Evolutionary conservation across 2,329 filamentous ascomycete species (phyloP).

Genomic region (Tolypocladium paradoxum): DNA sequence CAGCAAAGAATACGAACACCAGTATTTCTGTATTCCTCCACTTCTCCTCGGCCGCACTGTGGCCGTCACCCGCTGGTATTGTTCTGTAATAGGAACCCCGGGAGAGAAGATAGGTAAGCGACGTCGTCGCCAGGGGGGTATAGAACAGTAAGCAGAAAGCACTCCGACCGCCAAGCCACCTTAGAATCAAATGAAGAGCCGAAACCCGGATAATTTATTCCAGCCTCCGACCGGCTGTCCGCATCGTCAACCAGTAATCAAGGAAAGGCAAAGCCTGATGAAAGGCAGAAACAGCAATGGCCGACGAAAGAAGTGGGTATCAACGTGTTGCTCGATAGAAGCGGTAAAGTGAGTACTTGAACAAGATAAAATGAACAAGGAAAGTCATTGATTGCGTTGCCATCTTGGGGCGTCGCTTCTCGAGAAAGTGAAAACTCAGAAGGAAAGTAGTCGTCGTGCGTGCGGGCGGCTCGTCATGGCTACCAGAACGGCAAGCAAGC

Average conservation of each 20-base stretch:
- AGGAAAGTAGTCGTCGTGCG: background rate
- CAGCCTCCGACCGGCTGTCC: background rate
- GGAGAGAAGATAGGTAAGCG: too few relatives aligned
- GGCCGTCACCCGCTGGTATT: background rate
- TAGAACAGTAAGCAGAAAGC: background rate
- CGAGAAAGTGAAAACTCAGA: conserved; percentile 5
- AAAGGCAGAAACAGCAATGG: background rate
- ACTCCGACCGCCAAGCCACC: background rate
- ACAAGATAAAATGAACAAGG: background rate
- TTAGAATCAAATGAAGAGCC: background rate
- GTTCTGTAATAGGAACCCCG: background rate
- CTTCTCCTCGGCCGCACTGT: background rate
- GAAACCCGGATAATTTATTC: background rate
- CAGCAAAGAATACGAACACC: background rate
- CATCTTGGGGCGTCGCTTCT: conserved; percentile 1
- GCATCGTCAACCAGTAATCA: background rate
- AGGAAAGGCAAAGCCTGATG: background rate
- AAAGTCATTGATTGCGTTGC: background rate
- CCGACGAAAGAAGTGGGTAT: background rate
- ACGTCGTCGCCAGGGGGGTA: background rate
- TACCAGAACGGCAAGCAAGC: conserved; percentile 16
- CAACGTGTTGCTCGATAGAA: background rate
- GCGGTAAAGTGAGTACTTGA: background rate
- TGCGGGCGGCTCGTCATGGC: conserved; percentile 7
- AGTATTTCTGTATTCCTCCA: background rate